Base-by-base conservation (phyloP, 2,329 filamentous ascomycete species). In the Pseudogymnoascus sp. region DNA sequence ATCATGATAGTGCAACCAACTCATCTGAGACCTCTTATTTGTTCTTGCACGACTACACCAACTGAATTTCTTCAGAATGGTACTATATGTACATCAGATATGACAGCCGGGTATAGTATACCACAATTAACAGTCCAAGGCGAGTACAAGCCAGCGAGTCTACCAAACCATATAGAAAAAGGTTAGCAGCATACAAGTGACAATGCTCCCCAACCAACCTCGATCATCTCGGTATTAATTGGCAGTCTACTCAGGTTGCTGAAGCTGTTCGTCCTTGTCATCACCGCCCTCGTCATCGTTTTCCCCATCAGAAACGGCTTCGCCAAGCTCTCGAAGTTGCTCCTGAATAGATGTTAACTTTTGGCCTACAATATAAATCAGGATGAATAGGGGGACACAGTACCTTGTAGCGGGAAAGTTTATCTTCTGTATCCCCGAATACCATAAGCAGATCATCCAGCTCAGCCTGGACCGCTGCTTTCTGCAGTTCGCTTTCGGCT, bases 401-500 rank as follows among this genome's bases (percentile, higher is more conserved):
- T 76, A 89, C 88, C 82, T 90, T 93, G 73, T 93, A 92, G 69
- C 84, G 85, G 45, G 82, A 81, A 60, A 86, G 80, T 77, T 93
- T 93, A 63, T 91, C 89, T 75, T 95, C 90, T 16, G 92, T 73
- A 72, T 95, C 90, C 13, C 85, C 86, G 75, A 93, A 91, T 4
- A 95, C 87, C 78, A 93, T 89, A 37, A 95, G 78, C 63, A 93
- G 79, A 74, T 95, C 90, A 69, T 95, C 90, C 54, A 93, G 79
- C 74, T 95, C 90, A 2, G 84, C 81, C 73, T 93, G 90, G 4
- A 83, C 81, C 1, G 82, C 77, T 66, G 85, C 81, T 63, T 83
- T 85, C 65, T 88, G 85, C 65, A 85, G 81, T 68, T 87, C 84
- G 67, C 84, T 87, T 67, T 82, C 77, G 10, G 70, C 68, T 21